Evolutionary conservation across 1,139 yeast genomes (phyloP).

Genomic region (Suhomyces bokatorum): DNA sequence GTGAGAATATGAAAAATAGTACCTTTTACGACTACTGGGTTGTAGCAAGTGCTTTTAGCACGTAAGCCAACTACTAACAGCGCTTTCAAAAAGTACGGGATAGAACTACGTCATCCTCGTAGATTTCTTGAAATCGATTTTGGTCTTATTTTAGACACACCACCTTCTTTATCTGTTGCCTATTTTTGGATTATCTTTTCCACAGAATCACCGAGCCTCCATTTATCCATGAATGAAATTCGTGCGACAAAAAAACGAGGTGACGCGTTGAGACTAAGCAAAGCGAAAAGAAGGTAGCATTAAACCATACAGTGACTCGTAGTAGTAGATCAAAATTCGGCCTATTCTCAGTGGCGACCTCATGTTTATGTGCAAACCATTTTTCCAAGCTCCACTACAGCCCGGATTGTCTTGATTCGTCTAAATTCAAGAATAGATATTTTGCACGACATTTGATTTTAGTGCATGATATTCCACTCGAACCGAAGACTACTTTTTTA

Average conservation of each 20-base stretch:
- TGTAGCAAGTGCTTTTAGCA: no score
- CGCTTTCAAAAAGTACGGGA: background rate
- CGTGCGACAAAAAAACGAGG: background rate
- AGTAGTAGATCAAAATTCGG: background rate
- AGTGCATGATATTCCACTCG: background rate
- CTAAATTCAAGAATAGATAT: background rate
- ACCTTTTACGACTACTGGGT: no score
- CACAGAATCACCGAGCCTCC: background rate
- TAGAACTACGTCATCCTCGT: no score
- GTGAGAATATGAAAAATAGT: no score
- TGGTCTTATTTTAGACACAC: no score
- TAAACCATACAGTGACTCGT: background rate
- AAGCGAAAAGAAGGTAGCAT: no score
- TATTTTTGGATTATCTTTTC: background rate
- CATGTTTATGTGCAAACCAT: no score
- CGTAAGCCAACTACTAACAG: background rate
- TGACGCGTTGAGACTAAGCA: background rate
- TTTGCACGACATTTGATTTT: constrained; percentile 1
- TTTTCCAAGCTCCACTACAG: no score
- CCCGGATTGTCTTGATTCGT: background rate
- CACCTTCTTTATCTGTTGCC: background rate
- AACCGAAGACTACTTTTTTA: background rate
- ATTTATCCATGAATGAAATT: background rate
- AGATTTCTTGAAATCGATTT: no score
- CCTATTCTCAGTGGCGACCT: no score